Evolutionary conservation across 1,284 basidiomycete genomes (phyloP).

Genomic region (Thelephora terrestris): DNA sequence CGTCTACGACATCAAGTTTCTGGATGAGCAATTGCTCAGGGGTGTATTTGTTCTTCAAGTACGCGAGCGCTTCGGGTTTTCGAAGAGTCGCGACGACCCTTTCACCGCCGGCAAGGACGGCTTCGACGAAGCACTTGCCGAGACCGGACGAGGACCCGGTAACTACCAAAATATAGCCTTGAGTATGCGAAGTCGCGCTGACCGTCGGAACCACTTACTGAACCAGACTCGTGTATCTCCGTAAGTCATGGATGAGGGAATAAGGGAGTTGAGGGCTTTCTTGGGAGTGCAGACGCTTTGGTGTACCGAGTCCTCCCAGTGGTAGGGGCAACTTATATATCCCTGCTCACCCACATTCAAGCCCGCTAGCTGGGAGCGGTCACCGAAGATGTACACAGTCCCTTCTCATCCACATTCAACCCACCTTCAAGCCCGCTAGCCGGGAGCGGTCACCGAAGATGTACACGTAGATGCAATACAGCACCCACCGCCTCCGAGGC

Average conservation of each 20-base stretch:
- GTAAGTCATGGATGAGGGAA: constrained; percentile 1
- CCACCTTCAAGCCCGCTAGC: no score
- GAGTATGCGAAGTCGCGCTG: background rate
- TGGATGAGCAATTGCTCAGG: constrained; percentile 11
- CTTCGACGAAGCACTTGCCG: constrained; percentile 22
- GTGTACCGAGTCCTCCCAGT: no score
- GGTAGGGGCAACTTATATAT: no score
- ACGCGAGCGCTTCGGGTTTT: constrained; percentile 9
- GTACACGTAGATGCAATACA: no score
- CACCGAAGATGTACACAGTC: no score
- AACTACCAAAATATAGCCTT: constrained; percentile 12
- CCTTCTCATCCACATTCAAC: no score
- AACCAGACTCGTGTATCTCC: constrained; percentile 14
- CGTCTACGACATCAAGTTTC: constrained; percentile 20
- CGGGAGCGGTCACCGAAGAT: no score
- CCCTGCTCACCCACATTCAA: no score
- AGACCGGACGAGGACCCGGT: constrained; percentile 29
- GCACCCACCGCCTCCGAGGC: no score
- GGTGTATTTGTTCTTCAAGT: constrained; percentile 9
- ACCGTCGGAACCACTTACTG: constrained; percentile 5
- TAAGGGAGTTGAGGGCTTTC: no score
- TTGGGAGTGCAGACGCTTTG: no score
- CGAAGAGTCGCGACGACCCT: constrained; percentile 19
- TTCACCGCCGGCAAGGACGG: constrained; percentile 22
- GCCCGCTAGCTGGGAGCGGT: no score